phyloP scores from a whole-genome alignment of 2,329 filamentous ascomycete genomes.

The Epichloe scottii region DNA sequence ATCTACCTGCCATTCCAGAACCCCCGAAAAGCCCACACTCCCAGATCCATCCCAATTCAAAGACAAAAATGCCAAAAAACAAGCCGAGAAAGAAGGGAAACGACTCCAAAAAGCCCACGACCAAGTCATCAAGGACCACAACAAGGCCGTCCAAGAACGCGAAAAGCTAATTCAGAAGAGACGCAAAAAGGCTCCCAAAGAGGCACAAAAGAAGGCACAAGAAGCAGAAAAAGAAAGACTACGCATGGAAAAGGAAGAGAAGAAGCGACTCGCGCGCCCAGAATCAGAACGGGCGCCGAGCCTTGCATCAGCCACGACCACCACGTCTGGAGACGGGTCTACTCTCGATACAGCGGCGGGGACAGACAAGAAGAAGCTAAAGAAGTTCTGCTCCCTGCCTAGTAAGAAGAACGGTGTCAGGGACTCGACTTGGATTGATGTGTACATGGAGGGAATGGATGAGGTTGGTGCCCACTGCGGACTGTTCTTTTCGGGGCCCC shows the following conservation, averaged over 20 bases:
- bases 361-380: constrained; percentile 34
- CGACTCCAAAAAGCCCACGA: constrained; percentile 52
- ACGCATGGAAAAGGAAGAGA: constrained; percentile 15
- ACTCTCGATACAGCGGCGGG: background rate
- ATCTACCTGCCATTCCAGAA: constrained; percentile 31
- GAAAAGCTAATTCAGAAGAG: constrained; percentile 46
- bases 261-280: constrained; percentile 15
- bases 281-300: constrained; percentile 8
- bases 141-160: constrained; percentile 50
- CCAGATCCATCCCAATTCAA: constrained; percentile 46
- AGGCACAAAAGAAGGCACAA: constrained; percentile 28
- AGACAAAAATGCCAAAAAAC: constrained; percentile 53
- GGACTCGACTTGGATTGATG: constrained; percentile 63
- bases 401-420: constrained; percentile 37
- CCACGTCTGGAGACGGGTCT: background rate
- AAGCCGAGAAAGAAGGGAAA: constrained; percentile 56
- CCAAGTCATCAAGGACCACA: constrained; percentile 52
- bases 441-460: constrained; percentile 74
- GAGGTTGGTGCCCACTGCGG: constrained; percentile 78
- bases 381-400: constrained; percentile 71
- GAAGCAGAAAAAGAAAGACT: constrained; percentile 27
- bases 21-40: constrained; percentile 32
- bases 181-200: constrained; percentile 31
- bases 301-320: background rate
- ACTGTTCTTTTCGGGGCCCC: constrained; percentile 60